Conservation (phyloP, 208 protist genomes). For the Naegleria gruberi region DNA sequence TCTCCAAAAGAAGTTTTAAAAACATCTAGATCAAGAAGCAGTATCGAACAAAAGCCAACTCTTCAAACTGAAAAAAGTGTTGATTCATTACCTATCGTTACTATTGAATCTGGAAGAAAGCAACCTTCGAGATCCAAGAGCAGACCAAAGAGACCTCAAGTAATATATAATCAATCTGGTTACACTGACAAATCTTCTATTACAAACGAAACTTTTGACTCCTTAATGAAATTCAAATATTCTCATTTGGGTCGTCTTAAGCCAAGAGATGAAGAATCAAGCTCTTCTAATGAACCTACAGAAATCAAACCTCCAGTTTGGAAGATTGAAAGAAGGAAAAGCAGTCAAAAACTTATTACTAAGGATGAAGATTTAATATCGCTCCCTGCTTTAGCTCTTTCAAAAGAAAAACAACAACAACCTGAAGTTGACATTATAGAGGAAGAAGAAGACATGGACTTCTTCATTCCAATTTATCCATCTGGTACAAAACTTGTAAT, state of each 20-base stretch:
- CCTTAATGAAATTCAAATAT: background rate
- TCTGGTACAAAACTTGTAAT: conserved; percentile 51
- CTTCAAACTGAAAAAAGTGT: background rate
- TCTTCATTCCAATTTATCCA: conserved; percentile 24
- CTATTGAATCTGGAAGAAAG: background rate
- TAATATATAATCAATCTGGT: background rate
- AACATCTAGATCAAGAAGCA: background rate
- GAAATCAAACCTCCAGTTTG: background rate
- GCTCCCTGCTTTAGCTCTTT: background rate
- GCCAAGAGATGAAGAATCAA: background rate
- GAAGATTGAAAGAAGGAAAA: background rate
- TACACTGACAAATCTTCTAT: background rate
- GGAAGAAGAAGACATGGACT: background rate
- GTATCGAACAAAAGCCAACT: background rate
- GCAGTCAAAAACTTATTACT: background rate
- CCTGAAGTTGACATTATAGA: background rate
- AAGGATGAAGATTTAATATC: background rate
- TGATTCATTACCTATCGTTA: background rate
- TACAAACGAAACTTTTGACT: background rate
- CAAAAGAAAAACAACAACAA: too few species aligned
- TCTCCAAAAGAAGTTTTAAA: background rate
- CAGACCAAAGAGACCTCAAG: background rate
- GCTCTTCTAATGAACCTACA: background rate
- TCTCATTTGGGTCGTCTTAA: background rate
- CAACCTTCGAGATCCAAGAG: background rate